These are phyloP conservation scores for Tuctoria greenei DNA, from an alignment of 176 grass and related monocot species.

Conservation along the genomic window DNA sequence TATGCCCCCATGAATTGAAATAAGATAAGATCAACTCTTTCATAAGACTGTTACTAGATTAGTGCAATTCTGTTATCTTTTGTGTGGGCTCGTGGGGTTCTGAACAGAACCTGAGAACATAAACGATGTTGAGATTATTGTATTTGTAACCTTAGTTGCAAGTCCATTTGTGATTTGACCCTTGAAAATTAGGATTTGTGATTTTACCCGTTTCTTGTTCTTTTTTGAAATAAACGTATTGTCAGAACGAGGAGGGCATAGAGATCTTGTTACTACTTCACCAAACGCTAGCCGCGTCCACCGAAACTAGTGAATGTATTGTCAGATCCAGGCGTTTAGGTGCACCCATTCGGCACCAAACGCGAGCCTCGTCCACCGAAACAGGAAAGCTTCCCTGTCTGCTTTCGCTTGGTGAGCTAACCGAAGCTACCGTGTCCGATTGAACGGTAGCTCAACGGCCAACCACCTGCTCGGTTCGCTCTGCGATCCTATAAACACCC, in stretches of 20 bases:
- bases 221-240: not conserved
- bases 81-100: not conserved
- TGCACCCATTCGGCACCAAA: constrained; percentile 36
- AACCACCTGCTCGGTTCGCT: constrained; percentile 7
- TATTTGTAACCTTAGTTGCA: too few relatives aligned
- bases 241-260: not conserved
- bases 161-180: too few relatives aligned
- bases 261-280: not conserved
- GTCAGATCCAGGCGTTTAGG: constrained; percentile 9
- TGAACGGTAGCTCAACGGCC: constrained; percentile 46
- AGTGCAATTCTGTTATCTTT: not conserved
- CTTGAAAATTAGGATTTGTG: too few relatives aligned
- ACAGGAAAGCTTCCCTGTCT: not conserved
- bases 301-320: not conserved
- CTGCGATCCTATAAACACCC: constrained; percentile 30
- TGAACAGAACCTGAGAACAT: not conserved
- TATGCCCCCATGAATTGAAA: too few relatives aligned
- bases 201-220: too few relatives aligned
- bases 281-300: not conserved
- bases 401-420: constrained; percentile 42
- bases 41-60: not conserved
- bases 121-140: too few relatives aligned
- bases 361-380: not conserved
- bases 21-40: not conserved
- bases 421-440: constrained; percentile 9